A percentile compares a stretch with the other conserved stretches of the same genome.
These are phyloP conservation scores for Cicer pinnatifidum DNA, from an alignment of 306 rosid genomes.

Conservation along the genomic window DNA sequence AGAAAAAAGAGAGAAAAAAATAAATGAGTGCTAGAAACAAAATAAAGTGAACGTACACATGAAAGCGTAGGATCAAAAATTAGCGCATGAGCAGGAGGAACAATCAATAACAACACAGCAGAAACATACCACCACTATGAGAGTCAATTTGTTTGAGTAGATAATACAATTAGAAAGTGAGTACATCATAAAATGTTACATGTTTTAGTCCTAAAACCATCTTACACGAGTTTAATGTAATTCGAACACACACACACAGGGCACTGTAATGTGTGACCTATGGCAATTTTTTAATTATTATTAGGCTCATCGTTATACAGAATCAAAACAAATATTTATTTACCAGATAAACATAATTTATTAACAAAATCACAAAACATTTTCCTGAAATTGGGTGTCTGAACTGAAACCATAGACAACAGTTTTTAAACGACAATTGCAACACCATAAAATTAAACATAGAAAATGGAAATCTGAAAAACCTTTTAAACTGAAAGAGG, in stretches of 20 bases:
- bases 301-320: background rate
- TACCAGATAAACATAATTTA: conserved; percentile 30
- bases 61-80: background rate
- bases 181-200: background rate
- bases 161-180: no score
- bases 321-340: background rate
- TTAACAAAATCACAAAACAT: conserved; percentile 24
- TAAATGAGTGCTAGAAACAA: background rate
- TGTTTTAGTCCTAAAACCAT: background rate
- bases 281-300: background rate
- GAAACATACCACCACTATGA: background rate
- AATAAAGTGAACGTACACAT: background rate
- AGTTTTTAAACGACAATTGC: conserved; percentile 8
- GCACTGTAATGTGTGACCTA: background rate
- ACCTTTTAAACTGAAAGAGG: conserved; percentile 23
- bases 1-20: background rate
- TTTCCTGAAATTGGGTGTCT: conserved; percentile 36
- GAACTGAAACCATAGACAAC: conserved; percentile 33
- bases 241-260: background rate
- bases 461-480: conserved; percentile 36
- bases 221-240: background rate
- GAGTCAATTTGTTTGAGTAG: background rate
- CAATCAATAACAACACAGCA: no score
- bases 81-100: no score
- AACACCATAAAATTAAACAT: conserved; percentile 41